These are phyloP conservation scores for Pholiota conissans DNA, from an alignment of 768 basidiomycete species.

Conservation along the genomic window DNA sequence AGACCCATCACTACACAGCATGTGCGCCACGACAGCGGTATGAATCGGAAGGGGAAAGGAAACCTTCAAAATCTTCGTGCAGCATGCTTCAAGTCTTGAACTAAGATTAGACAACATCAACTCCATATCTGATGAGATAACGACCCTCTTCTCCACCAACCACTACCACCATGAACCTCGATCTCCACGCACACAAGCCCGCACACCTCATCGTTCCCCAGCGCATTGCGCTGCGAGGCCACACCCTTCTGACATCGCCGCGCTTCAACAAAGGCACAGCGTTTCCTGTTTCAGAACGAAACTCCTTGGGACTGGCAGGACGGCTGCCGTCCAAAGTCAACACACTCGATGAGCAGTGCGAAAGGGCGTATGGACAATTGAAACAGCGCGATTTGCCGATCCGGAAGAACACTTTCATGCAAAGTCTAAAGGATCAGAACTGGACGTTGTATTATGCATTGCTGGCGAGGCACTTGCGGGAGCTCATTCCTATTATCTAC, in stretches of 20 bases:
- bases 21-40: too few species aligned
- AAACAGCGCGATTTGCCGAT: slow-evolving; percentile 31
- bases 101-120: not conserved
- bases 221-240: slow-evolving; percentile 59
- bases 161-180: slow-evolving; percentile 5
- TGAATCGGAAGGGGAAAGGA: not conserved
- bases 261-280: slow-evolving; percentile 81
- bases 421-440: slow-evolving; percentile 78
- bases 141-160: not conserved
- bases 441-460: slow-evolving; percentile 81
- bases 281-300: slow-evolving; percentile 68
- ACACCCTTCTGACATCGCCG: slow-evolving; percentile 61
- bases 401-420: slow-evolving; percentile 73
- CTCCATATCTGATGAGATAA: not conserved
- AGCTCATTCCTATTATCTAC: slow-evolving; percentile 73
- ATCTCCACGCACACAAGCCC: slow-evolving; percentile 23
- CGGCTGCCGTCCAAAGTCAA: slow-evolving; percentile 53
- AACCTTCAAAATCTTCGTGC: too few species aligned
- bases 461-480: slow-evolving; percentile 54
- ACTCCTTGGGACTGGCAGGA: slow-evolving; percentile 61
- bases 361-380: slow-evolving; percentile 71
- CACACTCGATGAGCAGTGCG: slow-evolving; percentile 74
- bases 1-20: too few species aligned
- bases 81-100: not conserved
- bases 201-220: slow-evolving; percentile 20